These are phyloP conservation scores for Vitis rotundifolia DNA, from an alignment of 164 flowering plant genomes.

Conservation along the genomic window DNA sequence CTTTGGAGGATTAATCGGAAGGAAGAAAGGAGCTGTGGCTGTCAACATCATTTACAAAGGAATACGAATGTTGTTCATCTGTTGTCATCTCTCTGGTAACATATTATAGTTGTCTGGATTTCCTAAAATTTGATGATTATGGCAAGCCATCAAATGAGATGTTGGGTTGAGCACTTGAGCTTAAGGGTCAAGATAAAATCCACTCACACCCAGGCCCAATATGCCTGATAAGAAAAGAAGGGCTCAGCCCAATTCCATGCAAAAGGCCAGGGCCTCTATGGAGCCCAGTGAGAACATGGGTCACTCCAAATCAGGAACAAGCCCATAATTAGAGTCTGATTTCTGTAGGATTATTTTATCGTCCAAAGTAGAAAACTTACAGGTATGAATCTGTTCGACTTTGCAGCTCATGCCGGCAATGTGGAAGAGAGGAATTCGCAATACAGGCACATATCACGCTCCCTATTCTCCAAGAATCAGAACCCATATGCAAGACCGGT, in stretches of 20 bases:
- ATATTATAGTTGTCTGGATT: neutral
- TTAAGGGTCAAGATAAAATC: too few species aligned
- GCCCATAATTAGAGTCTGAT: too few species aligned
- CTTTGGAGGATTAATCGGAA: constrained; percentile 55
- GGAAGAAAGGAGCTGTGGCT: constrained; percentile 85
- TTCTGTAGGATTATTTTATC: too few species aligned
- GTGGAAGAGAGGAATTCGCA: constrained; percentile 73
- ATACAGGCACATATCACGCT: constrained; percentile 48
- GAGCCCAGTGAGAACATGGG: neutral
- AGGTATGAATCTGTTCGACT: neutral
- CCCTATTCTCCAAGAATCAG: constrained; percentile 53
- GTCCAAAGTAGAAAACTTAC: too few species aligned
- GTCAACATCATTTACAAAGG: constrained; percentile 58
- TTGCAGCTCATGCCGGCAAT: constrained; percentile 70
- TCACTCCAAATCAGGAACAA: neutral
- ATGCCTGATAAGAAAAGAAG: too few species aligned
- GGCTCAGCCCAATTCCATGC: too few species aligned
- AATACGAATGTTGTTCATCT: constrained; percentile 53
- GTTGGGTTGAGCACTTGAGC: too few species aligned
- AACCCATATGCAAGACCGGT: constrained; percentile 54
- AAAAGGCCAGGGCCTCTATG: too few species aligned
- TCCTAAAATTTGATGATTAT: too few species aligned
- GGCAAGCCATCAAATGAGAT: too few species aligned
- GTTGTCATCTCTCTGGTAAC: constrained; percentile 77
- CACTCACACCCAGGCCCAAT: too few species aligned